Evolutionary conservation across 345 rosid genomes (phyloP).

Genomic region (Acer yangbiense): DNA sequence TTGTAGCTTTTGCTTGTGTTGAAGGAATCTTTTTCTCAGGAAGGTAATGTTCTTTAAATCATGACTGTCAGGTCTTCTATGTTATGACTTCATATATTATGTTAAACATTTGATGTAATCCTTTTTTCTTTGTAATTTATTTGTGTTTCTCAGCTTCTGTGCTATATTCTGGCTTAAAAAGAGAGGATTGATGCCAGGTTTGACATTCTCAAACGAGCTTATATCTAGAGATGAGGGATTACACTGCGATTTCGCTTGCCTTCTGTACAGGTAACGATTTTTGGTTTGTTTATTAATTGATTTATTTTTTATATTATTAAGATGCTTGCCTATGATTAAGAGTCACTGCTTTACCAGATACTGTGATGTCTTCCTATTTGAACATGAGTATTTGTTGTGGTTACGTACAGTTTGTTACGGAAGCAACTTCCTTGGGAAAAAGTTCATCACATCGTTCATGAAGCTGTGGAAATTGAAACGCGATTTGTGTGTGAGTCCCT

Average conservation of each 20-base stretch:
- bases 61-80: neutral
- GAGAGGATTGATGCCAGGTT: conserved; percentile 96
- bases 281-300: neutral
- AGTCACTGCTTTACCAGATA: neutral
- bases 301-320: neutral
- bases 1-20: conserved; percentile 86
- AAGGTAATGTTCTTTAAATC: conserved; percentile 49
- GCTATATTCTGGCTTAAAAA: conserved; percentile 96
- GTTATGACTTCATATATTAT: neutral
- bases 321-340: neutral
- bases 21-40: conserved; percentile 97
- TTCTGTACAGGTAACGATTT: conserved; percentile 63
- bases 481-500: conserved; percentile 91
- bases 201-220: conserved; percentile 92
- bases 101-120: conserved; percentile 14
- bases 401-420: conserved; percentile 56
- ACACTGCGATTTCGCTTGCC: conserved; percentile 96
- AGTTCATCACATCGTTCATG: conserved; percentile 65
- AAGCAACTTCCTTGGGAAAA: conserved; percentile 61
- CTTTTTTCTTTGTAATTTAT: conserved; percentile 11
- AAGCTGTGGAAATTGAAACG: conserved; percentile 87
- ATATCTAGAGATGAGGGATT: conserved; percentile 95
- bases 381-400: neutral
- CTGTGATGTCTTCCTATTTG: neutral
- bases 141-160: conserved; percentile 67